phyloP scores from a whole-genome alignment of 1,284 basidiomycete species.

The Cutaneotrichosporon sp. region DNA sequence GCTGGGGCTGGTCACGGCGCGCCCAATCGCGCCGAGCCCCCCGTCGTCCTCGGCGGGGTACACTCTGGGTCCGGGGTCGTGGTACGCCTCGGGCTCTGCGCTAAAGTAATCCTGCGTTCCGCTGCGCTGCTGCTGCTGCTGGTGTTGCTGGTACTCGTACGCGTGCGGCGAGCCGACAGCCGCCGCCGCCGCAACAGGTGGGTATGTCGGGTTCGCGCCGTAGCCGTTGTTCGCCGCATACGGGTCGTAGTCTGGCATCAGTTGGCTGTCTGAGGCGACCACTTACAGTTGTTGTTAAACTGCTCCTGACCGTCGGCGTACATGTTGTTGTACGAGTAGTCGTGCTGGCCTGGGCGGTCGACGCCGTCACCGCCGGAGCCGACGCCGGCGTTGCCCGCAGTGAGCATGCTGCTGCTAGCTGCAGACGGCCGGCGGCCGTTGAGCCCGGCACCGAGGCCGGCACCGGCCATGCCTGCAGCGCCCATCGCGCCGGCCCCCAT shows the following conservation, averaged over 20 bases:
- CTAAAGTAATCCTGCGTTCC: background rate
- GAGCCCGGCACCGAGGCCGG: background rate
- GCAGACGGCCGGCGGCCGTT: slow-evolving; percentile 10
- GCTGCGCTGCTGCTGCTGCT: background rate
- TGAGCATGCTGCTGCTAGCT: background rate
- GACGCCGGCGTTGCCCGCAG: slow-evolving; percentile 32
- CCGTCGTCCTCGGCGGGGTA: slow-evolving; percentile 24
- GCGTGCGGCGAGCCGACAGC: background rate
- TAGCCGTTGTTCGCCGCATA: slow-evolving; percentile 20
- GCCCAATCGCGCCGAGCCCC: slow-evolving; percentile 35
- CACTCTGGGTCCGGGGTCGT: slow-evolving; percentile 12
- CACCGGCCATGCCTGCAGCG: slow-evolving; percentile 1
- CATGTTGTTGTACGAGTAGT: slow-evolving; percentile 8
- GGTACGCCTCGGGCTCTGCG: slow-evolving; percentile 1
- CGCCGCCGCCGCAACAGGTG: background rate
- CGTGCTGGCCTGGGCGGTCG: slow-evolving; percentile 17
- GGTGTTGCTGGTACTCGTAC: no score
- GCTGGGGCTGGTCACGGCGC: slow-evolving; percentile 24
- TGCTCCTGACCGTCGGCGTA: slow-evolving; percentile 9
- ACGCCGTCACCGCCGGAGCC: slow-evolving; percentile 30
- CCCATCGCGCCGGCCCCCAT: no score
- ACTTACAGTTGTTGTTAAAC: slow-evolving; percentile 3
- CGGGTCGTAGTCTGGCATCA: slow-evolving; percentile 10
- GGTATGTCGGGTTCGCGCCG: slow-evolving; percentile 11
- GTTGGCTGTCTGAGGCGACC: background rate